A percentile compares a stretch with the other conserved stretches of the same genome.
Evolutionary conservation across 1,284 basidiomycete genomes (phyloP).

Genomic region (Schizophyllum commune): DNA sequence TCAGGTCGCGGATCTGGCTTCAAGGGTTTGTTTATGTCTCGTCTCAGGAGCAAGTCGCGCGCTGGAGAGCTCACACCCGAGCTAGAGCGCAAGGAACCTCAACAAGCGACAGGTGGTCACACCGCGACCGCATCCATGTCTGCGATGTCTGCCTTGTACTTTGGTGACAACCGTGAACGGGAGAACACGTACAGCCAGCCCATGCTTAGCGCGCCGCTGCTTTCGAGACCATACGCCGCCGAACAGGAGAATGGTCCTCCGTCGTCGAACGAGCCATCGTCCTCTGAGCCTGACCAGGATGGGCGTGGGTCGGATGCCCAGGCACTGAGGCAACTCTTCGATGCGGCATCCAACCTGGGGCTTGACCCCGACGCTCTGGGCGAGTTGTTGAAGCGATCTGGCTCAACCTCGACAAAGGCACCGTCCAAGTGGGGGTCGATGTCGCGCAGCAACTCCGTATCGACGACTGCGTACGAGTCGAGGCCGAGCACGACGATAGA

Average conservation of each 20-base stretch:
- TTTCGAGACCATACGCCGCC: background rate
- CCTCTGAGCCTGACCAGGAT: background rate
- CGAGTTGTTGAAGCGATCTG: conserved; percentile 61
- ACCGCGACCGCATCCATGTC: background rate
- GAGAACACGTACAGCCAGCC: background rate
- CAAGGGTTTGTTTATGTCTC: conserved; percentile 62
- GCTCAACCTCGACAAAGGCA: conserved; percentile 52
- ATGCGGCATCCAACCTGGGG: conserved; percentile 66
- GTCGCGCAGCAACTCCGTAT: conserved; percentile 33
- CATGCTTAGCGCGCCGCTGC: background rate
- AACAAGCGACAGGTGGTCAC: background rate
- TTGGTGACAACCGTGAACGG: background rate
- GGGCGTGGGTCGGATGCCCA: conserved; percentile 17
- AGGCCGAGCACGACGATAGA: conserved; percentile 18
- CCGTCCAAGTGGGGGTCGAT: conserved; percentile 38
- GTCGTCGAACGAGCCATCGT: background rate
- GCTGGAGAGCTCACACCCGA: conserved; percentile 17
- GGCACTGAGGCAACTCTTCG: conserved; percentile 63
- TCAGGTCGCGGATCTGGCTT: conserved; percentile 17
- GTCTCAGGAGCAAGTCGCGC: conserved; percentile 60
- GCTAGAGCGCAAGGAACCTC: background rate
- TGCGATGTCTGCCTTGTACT: background rate
- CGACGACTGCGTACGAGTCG: conserved; percentile 7
- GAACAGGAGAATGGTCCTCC: background rate
- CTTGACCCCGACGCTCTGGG: conserved; percentile 63